Conservation (phyloP, 1,284 basidiomycete species). For the Trametes polyzona region DNA sequence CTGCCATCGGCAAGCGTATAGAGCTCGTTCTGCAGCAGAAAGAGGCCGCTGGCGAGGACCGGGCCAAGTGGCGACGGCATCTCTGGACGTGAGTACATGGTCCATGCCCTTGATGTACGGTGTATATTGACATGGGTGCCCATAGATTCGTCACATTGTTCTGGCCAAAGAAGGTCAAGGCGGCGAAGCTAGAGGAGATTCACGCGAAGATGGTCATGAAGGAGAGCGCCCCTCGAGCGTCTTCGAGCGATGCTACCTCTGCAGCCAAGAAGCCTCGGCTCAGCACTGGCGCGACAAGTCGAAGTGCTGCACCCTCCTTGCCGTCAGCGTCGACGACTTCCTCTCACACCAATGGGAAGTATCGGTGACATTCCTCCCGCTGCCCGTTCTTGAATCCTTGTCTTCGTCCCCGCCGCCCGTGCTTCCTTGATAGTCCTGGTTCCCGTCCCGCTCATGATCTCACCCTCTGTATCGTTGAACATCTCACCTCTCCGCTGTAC, state of each 20-base stretch:
- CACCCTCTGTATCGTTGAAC: slow-evolving; percentile 18
- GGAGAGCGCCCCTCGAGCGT: slow-evolving; percentile 45
- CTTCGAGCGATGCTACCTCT: slow-evolving; percentile 32
- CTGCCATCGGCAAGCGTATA: slow-evolving; percentile 93
- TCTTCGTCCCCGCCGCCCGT: not conserved
- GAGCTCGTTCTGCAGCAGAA: slow-evolving; percentile 83
- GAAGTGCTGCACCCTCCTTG: slow-evolving; percentile 27
- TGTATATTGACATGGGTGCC: slow-evolving; percentile 1
- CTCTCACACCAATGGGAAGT: slow-evolving; percentile 36
- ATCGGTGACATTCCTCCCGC: slow-evolving; percentile 29
- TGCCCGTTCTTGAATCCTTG: not conserved
- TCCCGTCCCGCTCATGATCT: not conserved
- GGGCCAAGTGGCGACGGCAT: slow-evolving; percentile 89
- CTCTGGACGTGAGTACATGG: slow-evolving; percentile 86
- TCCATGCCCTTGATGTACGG: not conserved
- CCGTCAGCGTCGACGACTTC: slow-evolving; percentile 32
- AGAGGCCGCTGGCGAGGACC: slow-evolving; percentile 75
- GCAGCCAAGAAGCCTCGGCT: slow-evolving; percentile 37
- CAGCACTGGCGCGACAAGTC: slow-evolving; percentile 27
- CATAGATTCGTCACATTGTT: slow-evolving; percentile 89
- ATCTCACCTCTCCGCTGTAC: slow-evolving; percentile 9
- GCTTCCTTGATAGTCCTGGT: not conserved
- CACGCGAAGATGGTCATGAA: slow-evolving; percentile 93
- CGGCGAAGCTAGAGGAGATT: slow-evolving; percentile 88
- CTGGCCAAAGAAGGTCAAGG: slow-evolving; percentile 97